Evolutionary conservation across 1,284 basidiomycete genomes (phyloP), one percentile per base, ranked within the genome.

Genomic region (Cutaneotrichosporon dermatis): DNA sequence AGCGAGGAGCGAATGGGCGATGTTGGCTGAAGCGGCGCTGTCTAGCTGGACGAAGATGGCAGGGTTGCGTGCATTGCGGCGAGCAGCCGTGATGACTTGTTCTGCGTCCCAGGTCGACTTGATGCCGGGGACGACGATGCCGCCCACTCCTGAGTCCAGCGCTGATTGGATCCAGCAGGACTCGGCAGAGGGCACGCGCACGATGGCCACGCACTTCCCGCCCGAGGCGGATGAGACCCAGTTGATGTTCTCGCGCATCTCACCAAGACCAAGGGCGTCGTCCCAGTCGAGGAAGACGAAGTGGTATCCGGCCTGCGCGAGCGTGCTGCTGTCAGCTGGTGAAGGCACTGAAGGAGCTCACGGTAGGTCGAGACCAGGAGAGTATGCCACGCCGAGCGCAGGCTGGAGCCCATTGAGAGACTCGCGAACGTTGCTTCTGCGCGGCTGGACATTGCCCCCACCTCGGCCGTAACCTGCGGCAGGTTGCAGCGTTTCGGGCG

Each of bases 191-290:
- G 44, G 44, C 8, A 46, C 44, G 25, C 44, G 44, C 44, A 46
- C 44, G 25, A 46, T 46, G 15, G 44, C 10, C 8, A 15, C 25
- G 44, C 44, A 46, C n/a, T 10, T 7, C n/a, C 44, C 44, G 7
- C 25, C 44, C 5, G 44, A 46, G n/a, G 44, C n/a, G 15, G n/a
- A 9, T 9, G n/a, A 9, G 15, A 46, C 44, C 44, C 15, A 46
- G n/a, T 46, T 33, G 44, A 46, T 46, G 44, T 46, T 13, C 44
- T 46, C 44, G 15, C 44, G 44, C 44, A 46, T 46, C n/a, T 46
- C 44, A 13, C 25, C 25, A 11, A 25, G n/a, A 15, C 10, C 44
- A 25, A 46, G 39, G 15, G n/a, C 25, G 44, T 46, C n/a, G n/a
- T 46, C 44, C 44, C 44, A 46, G 44, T 46, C 44, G 4, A 46